Evolutionary conservation across 2,329 filamentous ascomycete species (phyloP).

Genomic region (Aureobasidium sp.): DNA sequence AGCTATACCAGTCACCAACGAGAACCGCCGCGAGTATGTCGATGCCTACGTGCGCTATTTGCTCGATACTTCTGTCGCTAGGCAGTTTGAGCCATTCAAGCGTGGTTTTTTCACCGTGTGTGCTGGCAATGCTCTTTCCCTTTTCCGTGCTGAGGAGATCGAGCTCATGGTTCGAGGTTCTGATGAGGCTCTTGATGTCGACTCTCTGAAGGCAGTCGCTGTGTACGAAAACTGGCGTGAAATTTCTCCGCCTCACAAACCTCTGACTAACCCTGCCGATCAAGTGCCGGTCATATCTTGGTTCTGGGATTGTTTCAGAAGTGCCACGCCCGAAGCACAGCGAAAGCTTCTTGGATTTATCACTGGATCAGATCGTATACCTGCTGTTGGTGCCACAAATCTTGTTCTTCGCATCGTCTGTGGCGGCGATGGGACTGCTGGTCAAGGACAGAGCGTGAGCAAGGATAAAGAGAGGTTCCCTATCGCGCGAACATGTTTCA

Average conservation of each 20-base stretch:
- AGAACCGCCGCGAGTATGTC: constrained; percentile 79
- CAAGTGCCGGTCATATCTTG: constrained; percentile 64
- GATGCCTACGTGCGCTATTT: constrained; percentile 75
- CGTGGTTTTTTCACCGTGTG: constrained; percentile 90
- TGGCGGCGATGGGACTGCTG: constrained; percentile 52
- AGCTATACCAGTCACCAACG: constrained; percentile 69
- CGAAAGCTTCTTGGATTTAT: constrained; percentile 77
- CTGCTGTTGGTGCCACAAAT: constrained; percentile 76
- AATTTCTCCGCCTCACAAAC: constrained; percentile 27
- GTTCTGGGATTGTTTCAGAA: constrained; percentile 82
- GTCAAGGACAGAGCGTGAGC: constrained; percentile 2
- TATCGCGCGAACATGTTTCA: constrained; percentile 86
- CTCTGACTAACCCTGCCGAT: constrained; percentile 40
- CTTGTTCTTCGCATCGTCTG: constrained; percentile 70
- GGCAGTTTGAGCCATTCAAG: constrained; percentile 91
- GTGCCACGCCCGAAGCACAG: constrained; percentile 60
- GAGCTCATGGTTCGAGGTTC: constrained; percentile 80
- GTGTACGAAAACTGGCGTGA: constrained; percentile 72
- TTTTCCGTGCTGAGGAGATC: constrained; percentile 88
- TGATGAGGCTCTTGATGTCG: constrained; percentile 74
- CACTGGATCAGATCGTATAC: constrained; percentile 84
- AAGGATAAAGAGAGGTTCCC: constrained; percentile 70
- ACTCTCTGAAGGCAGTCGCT: constrained; percentile 66
- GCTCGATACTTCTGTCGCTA: constrained; percentile 67
- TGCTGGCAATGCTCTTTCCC: constrained; percentile 75